Evolutionary conservation across 108 stramenopile genomes (phyloP).

Genomic region (Stephanodiscus triporus): DNA sequence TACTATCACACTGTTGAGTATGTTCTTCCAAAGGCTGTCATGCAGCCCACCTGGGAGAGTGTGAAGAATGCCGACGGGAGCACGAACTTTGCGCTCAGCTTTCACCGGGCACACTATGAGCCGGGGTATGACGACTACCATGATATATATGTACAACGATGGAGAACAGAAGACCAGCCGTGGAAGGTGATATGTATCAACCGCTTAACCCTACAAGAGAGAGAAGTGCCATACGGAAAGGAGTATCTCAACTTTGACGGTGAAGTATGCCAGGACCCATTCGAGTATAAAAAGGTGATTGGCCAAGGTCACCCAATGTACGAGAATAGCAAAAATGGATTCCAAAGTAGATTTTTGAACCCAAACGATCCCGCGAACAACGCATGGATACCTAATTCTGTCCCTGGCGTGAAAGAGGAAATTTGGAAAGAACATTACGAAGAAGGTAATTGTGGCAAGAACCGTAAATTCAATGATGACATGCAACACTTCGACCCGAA

Average conservation of each 20-base stretch:
- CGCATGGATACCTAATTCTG: conserved; percentile 74
- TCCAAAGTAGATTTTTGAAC: conserved; percentile 75
- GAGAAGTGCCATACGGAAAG: conserved; percentile 56
- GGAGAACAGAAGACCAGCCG: conserved; percentile 77
- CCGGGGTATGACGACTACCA: conserved; percentile 85
- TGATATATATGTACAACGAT: conserved; percentile 87
- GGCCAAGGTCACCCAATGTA: conserved; percentile 63
- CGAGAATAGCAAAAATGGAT: conserved; percentile 48
- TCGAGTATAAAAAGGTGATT: conserved; percentile 72
- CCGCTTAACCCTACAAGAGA: conserved; percentile 53
- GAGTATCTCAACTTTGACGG: conserved; percentile 60
- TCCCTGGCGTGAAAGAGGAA: conserved; percentile 79
- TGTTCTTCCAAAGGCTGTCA: conserved; percentile 73
- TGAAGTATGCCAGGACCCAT: conserved; percentile 69
- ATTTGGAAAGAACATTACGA: conserved; percentile 78
- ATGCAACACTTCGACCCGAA: conserved; percentile 58
- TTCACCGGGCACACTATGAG: conserved; percentile 81
- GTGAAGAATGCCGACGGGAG: conserved; percentile 71
- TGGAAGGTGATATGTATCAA: conserved; percentile 79
- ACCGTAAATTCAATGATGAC: conserved; percentile 58
- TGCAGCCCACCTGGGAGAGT: conserved; percentile 91
- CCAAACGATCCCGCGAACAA: conserved; percentile 68
- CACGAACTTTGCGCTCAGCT: conserved; percentile 78
- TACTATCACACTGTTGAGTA: conserved; percentile 83
- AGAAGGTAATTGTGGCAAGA: conserved; percentile 78